Conservation (phyloP, 805 yeast genomes). For the Pichia manshurica region DNA sequence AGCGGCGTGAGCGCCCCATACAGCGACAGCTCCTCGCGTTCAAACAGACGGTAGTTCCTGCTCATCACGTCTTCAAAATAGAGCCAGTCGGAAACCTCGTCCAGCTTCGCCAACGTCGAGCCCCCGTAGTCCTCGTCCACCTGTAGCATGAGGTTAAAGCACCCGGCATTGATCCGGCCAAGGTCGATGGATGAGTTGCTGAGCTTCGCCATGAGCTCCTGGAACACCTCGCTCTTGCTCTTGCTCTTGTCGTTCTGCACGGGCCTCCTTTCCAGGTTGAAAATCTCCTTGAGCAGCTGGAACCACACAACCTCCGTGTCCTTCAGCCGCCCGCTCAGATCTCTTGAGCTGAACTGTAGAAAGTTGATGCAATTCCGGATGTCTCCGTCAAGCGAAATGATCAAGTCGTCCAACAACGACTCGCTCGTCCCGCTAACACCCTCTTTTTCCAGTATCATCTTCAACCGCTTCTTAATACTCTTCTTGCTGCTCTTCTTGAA, state of each 20-base stretch:
- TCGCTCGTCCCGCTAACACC: slow-evolving; percentile 38
- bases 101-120: slow-evolving; percentile 47
- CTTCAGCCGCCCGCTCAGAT: slow-evolving; percentile 31
- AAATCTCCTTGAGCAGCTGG: slow-evolving; percentile 53
- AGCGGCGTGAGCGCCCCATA: slow-evolving; percentile 55
- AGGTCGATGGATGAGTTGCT: slow-evolving; percentile 40
- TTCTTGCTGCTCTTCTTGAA: slow-evolving; percentile 54
- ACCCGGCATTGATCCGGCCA: slow-evolving; percentile 66
- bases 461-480: slow-evolving; percentile 42
- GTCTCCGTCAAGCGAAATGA: slow-evolving; percentile 72
- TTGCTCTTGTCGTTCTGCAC: slow-evolving; percentile 35
- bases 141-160: slow-evolving; percentile 54
- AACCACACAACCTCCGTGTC: slow-evolving; percentile 68
- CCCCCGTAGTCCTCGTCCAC: slow-evolving; percentile 42
- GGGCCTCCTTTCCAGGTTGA: slow-evolving; percentile 37
- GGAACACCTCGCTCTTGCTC: slow-evolving; percentile 39
- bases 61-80: slow-evolving; percentile 60
- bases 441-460: slow-evolving; percentile 52
- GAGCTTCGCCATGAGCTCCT: slow-evolving; percentile 25
- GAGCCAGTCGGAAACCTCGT: slow-evolving; percentile 68
- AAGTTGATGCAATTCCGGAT: slow-evolving; percentile 79
- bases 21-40: slow-evolving; percentile 28
- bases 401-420: slow-evolving; percentile 55
- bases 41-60: slow-evolving; percentile 41
- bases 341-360: slow-evolving; percentile 53